Base-by-base conservation (phyloP, 805 yeast genomes). In the Torulaspora gathmanii region DNA sequence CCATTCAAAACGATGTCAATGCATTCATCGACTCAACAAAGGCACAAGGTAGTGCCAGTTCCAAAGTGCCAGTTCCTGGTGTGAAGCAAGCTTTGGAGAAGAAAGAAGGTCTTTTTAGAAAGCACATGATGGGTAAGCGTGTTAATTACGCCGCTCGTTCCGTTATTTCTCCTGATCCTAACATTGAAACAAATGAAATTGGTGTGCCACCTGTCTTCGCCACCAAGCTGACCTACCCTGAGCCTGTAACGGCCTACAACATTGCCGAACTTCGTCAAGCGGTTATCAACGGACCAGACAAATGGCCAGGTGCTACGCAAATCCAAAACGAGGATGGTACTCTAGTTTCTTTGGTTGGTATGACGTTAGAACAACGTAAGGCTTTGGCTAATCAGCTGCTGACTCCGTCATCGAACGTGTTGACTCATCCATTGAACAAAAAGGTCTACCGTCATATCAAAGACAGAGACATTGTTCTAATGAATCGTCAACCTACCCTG, bases 51-150 rank as follows among this genome's bases (percentile, higher is more conserved):
- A 75, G 73, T 37, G 82, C 82, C 19, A 80, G 84, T 10, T 79
- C 82, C 51, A 69, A 78, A 40, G 58, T 60, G 27, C 90, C 96
- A 20, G 77, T 79, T 31, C 99, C 99, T 2, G 99, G 99, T 72
- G 80, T 93, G 60, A 93, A 93, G 66, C 99, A 93, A 73, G 95
- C 96, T 9, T 74, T 93, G 61, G 99, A 93, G 69, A 91, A 93
- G 81, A 93, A 93, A 67, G 99, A 93, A 70, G 99, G 99, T 65
- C 74, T 91, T 53, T 93, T 93, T 75, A 81, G 99, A 74, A 93
- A 91, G 66, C 96, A 93, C 64, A 93, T 93, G 99, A 93, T 93
- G 99, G 99, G 99, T 65, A 93, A 93, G 75, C 89, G 99, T 74
- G 99, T 93, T 49, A 95, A 93, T 67, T 91, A 87, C 62, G 96